A percentile compares a stretch with the other conserved stretches of the same genome.
Conservation (phyloP, 2,329 filamentous ascomycete species). For the Tetracladium maxilliforme region DNA sequence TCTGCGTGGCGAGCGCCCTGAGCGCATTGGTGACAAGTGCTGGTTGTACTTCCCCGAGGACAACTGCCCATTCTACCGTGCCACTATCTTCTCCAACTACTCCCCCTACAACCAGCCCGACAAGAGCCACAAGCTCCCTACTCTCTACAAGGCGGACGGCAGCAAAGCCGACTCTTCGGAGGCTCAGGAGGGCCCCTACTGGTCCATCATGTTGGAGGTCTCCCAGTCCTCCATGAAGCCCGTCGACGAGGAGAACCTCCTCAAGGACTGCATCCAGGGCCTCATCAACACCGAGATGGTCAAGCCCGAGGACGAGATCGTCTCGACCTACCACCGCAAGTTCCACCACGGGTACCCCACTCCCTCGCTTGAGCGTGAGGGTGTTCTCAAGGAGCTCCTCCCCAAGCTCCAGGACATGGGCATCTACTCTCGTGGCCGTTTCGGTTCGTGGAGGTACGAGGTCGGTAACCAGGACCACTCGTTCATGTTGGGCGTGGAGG, state of each 20-base stretch:
- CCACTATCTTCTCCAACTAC: constrained; percentile 99
- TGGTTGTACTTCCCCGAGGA: constrained; percentile 99
- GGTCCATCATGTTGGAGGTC: constrained; percentile 99
- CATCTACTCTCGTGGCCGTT: constrained; percentile 91
- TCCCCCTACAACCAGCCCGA: constrained; percentile 95
- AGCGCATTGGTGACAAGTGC: constrained; percentile 98
- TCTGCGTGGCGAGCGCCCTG: constrained; percentile 78
- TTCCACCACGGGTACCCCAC: constrained; percentile 99
- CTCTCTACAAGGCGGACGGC: constrained; percentile 73
- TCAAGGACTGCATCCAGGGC: constrained; percentile 87
- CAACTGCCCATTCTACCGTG: constrained; percentile 97
- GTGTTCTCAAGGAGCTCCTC: constrained; percentile 80
- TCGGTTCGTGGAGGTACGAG: constrained; percentile 97
- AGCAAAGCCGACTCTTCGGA: constrained; percentile 60
- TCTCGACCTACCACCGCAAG: constrained; percentile 93
- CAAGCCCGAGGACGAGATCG: constrained; percentile 78
- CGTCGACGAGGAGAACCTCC: constrained; percentile 70
- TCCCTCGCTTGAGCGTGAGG: constrained; percentile 86
- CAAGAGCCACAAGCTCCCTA: constrained; percentile 69
- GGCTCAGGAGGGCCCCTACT: constrained; percentile 83
- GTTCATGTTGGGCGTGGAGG: constrained; percentile 67
- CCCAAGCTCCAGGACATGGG: constrained; percentile 83
- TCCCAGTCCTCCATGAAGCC: constrained; percentile 94
- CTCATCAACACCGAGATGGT: constrained; percentile 98
- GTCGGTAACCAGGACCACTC: constrained; percentile 66